phyloP scores from a whole-genome alignment of 176 grass and related monocot genomes.

The Cenchrus americanus region DNA sequence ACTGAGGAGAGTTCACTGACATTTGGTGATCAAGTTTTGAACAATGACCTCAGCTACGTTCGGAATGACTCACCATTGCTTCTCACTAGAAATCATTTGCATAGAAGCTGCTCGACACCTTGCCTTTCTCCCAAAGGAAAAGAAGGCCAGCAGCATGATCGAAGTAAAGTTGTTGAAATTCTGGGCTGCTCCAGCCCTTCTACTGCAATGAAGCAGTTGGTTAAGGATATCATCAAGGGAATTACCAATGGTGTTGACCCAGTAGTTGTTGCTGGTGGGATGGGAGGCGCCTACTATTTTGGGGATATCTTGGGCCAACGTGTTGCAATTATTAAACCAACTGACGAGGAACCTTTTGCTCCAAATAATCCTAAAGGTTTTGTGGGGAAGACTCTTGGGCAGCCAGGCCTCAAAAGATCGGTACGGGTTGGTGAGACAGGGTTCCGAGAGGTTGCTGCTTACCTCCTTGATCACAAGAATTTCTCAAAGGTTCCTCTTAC shows the following conservation, averaged over 20 bases:
- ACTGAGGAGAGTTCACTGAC: slow-evolving; percentile 61
- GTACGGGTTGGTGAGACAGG: slow-evolving; percentile 73
- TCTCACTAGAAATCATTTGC: slow-evolving; percentile 66
- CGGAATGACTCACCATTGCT: slow-evolving; percentile 67
- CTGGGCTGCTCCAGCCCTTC: slow-evolving; percentile 57
- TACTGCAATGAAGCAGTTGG: slow-evolving; percentile 56
- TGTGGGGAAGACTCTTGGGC: slow-evolving; percentile 64
- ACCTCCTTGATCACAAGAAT: slow-evolving; percentile 62
- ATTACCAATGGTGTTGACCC: slow-evolving; percentile 58
- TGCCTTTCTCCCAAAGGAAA: slow-evolving; percentile 66
- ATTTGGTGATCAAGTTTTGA: slow-evolving; percentile 64
- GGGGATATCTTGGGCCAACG: slow-evolving; percentile 51
- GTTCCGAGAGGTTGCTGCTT: slow-evolving; percentile 64
- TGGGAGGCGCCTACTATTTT: slow-evolving; percentile 79
- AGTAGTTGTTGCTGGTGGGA: slow-evolving; percentile 52
- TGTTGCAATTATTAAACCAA: slow-evolving; percentile 72
- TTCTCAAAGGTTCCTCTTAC: slow-evolving; percentile 76
- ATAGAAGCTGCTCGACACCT: slow-evolving; percentile 64
- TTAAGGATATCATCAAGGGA: slow-evolving; percentile 58
- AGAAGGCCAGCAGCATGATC: slow-evolving; percentile 50
- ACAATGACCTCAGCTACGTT: slow-evolving; percentile 66
- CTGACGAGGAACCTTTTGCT: slow-evolving; percentile 79
- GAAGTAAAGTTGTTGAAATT: slow-evolving; percentile 61
- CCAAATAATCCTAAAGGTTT: slow-evolving; percentile 79
- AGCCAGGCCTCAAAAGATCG: slow-evolving; percentile 75